phyloP scores from a whole-genome alignment of 2,329 filamentous ascomycete species.

The Tolypocladium album region DNA sequence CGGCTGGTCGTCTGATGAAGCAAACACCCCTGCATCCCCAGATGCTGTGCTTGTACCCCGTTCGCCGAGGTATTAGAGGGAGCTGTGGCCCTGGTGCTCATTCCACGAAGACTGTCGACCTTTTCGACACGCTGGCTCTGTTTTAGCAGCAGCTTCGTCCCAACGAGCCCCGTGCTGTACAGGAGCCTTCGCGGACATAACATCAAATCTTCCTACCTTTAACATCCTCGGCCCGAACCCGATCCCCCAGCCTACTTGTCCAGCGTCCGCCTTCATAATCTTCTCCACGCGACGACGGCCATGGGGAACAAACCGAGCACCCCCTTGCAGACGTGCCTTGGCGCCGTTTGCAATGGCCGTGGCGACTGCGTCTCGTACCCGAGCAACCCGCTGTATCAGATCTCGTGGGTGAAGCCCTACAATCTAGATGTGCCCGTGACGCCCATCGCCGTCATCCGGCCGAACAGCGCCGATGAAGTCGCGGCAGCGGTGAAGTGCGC shows the following conservation, averaged over 20 bases:
- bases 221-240: not conserved
- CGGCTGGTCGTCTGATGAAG: not conserved
- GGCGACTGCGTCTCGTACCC: constrained; percentile 36
- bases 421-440: constrained; percentile 39
- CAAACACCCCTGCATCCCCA: not conserved
- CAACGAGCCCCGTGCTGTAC: not conserved
- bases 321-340: constrained; percentile 33
- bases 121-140: not conserved
- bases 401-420: constrained; percentile 39
- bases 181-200: too few species aligned
- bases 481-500: constrained; percentile 49
- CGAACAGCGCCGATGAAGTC: constrained; percentile 40
- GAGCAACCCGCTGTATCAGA: constrained; percentile 30
- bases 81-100: not conserved
- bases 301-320: constrained; percentile 34
- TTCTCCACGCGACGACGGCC: not conserved
- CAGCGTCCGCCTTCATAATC: not conserved
- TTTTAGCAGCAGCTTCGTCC: not conserved
- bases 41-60: not conserved
- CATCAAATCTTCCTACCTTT: not conserved
- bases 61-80: not conserved
- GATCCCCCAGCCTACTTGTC: not conserved
- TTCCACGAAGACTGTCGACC: not conserved
- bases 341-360: constrained; percentile 32
- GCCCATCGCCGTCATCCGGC: constrained; percentile 46